phyloP scores from a whole-genome alignment of 2,329 filamentous ascomycete species.

The Polychaeton citri region DNA sequence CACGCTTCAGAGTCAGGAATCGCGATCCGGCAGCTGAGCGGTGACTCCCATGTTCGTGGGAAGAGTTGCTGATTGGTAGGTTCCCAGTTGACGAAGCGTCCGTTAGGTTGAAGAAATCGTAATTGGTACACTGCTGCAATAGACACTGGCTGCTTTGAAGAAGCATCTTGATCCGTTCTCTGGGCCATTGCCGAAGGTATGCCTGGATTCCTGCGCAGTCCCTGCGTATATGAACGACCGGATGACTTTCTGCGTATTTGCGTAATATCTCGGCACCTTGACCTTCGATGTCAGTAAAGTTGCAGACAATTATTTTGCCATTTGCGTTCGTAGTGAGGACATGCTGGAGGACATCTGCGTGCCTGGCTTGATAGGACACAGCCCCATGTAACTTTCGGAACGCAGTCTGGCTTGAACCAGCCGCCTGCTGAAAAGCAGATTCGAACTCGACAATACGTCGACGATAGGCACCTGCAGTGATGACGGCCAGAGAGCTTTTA shows the following conservation, averaged over 20 bases:
- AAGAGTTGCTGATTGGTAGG: not conserved
- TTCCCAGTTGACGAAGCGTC: constrained; percentile 24
- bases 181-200: constrained; percentile 38
- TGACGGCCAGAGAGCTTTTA: constrained; percentile 63
- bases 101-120: constrained; percentile 65
- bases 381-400: constrained; percentile 53
- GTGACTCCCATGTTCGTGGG: constrained; percentile 4
- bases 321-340: constrained; percentile 46
- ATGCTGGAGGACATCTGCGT: constrained; percentile 47
- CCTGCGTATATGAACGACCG: constrained; percentile 57
- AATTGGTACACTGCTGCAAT: constrained; percentile 54
- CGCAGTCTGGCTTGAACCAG: constrained; percentile 46
- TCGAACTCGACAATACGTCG: constrained; percentile 58
- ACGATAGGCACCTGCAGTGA: constrained; percentile 58
- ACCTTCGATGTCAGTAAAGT: constrained; percentile 54
- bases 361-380: constrained; percentile 48
- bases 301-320: constrained; percentile 58
- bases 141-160: constrained; percentile 44
- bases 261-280: constrained; percentile 47
- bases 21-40: not conserved
- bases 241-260: constrained; percentile 50
- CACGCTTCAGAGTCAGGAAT: constrained; percentile 53
- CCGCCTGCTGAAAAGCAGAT: constrained; percentile 50
- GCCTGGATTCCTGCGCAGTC: constrained; percentile 51
- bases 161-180: constrained; percentile 43